Base-by-base conservation (phyloP, 2,329 filamentous ascomycete species). In the Teratosphaeriaceae sp. region DNA sequence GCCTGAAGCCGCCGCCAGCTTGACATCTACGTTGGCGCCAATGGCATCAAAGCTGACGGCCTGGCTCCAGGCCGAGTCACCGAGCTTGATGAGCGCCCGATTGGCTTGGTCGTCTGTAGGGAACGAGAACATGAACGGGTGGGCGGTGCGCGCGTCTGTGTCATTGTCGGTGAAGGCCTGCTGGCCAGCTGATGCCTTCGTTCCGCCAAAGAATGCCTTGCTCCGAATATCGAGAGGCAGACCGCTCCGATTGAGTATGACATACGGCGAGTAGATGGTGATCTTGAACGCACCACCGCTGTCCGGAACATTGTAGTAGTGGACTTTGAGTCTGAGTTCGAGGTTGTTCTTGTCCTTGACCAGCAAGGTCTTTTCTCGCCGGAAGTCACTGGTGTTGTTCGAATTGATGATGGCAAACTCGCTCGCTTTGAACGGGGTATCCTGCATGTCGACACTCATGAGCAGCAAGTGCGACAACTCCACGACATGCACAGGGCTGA, bases 341-440 rank as follows among this genome's bases (percentile, higher is more conserved):
- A 94, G 74, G 21, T 86, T 86, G 50, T 87, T 81, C 8, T 85
- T 81, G 59, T 98, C 92, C 59, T 90, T 94, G 57, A 94, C 82
- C 11, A 84, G 73, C 3, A 98, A 65, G 1, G 74, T 79, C 48
- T 82, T 78, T 64, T 98, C 92, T 54, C 85, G 84, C 40, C 82
- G 79, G 71, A 95, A 97, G 58, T 96, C 90, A 51, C 90, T 85
- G 39, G 87, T 82, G 45, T 80, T 80, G 42, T 85, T 89, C 2
- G 89, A 83, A 60, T 98, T 98, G 71, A 98, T 90, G 57, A 98
- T 94, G 19, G 89, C 84, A 67, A 97, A 98, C 50, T 98, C 92
- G 67, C 92, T 97, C 15, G 88, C 78, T 59, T 88, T 94, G 74
- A 94, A 96, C 1, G 85, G 80, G 0, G 88, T 96, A 59, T 98